Evolutionary conservation across 1,284 basidiomycete genomes (phyloP), one percentile per base, ranked within the genome.

Genomic region (Microbotryum saponariae): DNA sequence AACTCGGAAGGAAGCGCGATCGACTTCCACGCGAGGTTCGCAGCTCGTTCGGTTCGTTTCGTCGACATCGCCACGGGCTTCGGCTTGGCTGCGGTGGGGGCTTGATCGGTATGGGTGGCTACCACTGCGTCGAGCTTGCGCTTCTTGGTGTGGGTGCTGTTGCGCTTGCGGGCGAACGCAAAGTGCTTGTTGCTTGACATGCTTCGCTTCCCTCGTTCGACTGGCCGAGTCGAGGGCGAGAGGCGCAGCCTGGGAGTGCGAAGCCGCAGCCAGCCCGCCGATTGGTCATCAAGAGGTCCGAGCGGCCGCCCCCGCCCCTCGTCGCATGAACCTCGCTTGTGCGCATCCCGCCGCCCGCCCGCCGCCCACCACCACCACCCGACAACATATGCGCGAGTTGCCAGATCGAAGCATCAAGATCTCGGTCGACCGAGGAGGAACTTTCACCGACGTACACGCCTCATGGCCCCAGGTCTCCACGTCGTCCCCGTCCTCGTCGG

Each of bases 381-480:
- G 8, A 12, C 50, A 29, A 16, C 5, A 47, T 31, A 47, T 31
- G 51, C 8, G 44, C 9, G 37, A 16, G 33, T 46, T 31, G 14
- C 52, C 14, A 6, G 58, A 54, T 18, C 52, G 42, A 46, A 33
- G 42, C 23, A 57, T 65, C 42, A 31, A 37, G 7, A 49, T 61
- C 29, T 48, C 53, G 7, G 59, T 65, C 42, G 71, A 76, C 62
- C 71, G 75, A 23, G 74, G 74, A 18, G 74, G 74, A 1, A 74
- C 74, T 2, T 74, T 74, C 54, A 71, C 71, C 47, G 74, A 76
- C 67, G 72, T 71, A 49, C 64, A 73, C 48, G 71, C 68, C 45
- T 29, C 21, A 10, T 53, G 51, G 51, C 51, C 51, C n/a, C n/a
- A 1, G 31, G 2, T 12, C 10, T n/a, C 27, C 1, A 10, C 37